phyloP scores from a whole-genome alignment of 441 rosid species.

The Capsella rubella region DNA sequence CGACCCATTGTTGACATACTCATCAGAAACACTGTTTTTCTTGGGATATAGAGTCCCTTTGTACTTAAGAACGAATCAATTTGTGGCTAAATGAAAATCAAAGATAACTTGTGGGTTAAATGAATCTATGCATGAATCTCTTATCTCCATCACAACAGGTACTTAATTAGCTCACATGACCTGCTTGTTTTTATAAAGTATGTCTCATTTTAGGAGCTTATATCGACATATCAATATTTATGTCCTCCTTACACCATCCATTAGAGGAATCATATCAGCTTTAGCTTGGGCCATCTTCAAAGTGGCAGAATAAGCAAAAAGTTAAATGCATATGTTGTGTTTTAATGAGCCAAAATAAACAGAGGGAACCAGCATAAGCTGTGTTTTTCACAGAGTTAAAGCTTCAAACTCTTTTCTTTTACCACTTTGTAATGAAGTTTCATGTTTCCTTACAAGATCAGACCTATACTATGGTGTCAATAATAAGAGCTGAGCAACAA shows the following conservation, averaged over 20 bases:
- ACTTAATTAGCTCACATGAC: neutral
- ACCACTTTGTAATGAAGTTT: slow-evolving; percentile 15
- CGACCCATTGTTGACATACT: no score
- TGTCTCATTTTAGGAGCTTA: neutral
- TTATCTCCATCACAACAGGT: neutral
- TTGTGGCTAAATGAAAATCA: no score
- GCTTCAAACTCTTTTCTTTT: slow-evolving; percentile 6
- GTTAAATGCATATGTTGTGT: slow-evolving; percentile 51
- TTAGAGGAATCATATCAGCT: slow-evolving; percentile 50
- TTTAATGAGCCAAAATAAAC: neutral
- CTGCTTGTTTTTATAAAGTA: neutral
- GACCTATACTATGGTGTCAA: slow-evolving; percentile 20
- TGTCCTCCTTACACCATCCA: slow-evolving; percentile 48
- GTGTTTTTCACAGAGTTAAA: slow-evolving; percentile 13
- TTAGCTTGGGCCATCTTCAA: slow-evolving; percentile 49
- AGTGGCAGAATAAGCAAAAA: slow-evolving; percentile 49
- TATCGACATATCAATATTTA: neutral
- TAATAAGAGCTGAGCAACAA: slow-evolving; percentile 19
- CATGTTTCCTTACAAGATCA: slow-evolving; percentile 21
- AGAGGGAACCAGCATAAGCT: slow-evolving; percentile 39
- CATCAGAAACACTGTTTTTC: no score
- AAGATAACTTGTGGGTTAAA: no score
- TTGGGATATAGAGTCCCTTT: no score
- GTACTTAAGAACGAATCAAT: no score
- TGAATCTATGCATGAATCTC: neutral